These are phyloP conservation scores for Annona cherimola DNA, from an alignment of 164 flowering plant genomes.

Conservation along the genomic window DNA sequence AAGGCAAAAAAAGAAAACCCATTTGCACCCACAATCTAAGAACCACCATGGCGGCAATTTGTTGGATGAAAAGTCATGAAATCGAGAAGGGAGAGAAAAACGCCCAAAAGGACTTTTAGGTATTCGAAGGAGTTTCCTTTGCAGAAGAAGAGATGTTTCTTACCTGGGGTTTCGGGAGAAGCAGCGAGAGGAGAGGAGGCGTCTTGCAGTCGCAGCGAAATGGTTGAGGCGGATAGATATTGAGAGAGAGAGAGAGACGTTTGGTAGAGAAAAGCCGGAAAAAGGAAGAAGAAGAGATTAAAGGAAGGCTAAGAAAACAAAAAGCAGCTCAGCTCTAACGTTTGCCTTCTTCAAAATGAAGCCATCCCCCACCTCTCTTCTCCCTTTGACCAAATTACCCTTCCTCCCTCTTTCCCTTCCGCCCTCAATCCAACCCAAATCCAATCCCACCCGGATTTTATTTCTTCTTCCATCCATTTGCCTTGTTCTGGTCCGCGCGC, in stretches of 20 bases:
- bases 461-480: too few relatives aligned
- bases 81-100: neutral
- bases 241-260: neutral
- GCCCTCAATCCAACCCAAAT: too few relatives aligned
- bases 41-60: too few relatives aligned
- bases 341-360: too few relatives aligned
- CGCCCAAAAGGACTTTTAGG: neutral
- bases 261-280: neutral
- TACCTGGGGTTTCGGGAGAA: neutral
- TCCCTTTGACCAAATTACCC: too few relatives aligned
- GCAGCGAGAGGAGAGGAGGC: neutral
- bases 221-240: neutral
- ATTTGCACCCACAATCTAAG: neutral
- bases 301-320: neutral
- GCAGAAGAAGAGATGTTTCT: neutral
- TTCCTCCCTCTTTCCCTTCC: too few relatives aligned
- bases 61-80: too few relatives aligned
- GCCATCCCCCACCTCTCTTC: too few relatives aligned
- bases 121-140: neutral
- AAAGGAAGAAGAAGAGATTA: neutral
- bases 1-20: neutral
- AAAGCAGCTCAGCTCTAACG: too few relatives aligned
- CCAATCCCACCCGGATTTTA: too few relatives aligned
- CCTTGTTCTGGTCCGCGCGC: too few relatives aligned
- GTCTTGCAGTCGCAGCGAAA: neutral